Conservation (phyloP, 495 filamentous ascomycete species). For the Margaritispora aquatica region DNA sequence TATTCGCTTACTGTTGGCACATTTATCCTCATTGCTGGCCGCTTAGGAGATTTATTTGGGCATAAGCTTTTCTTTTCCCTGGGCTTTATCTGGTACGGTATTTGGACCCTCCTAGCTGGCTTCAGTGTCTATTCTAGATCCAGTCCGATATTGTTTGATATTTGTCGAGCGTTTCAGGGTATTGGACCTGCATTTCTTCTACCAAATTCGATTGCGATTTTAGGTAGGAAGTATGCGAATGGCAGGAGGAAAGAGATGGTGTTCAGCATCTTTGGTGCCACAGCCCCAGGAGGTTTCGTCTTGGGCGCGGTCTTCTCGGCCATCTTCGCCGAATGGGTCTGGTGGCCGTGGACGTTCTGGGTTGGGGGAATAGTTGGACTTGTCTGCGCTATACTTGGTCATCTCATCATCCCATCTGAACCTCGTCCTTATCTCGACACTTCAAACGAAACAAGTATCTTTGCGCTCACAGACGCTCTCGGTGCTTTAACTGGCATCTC, state of each 20-base stretch:
- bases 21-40: slow-evolving; percentile 57
- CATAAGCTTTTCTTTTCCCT: slow-evolving; percentile 54
- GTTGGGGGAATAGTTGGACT: slow-evolving; percentile 40
- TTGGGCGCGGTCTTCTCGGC: slow-evolving; percentile 43
- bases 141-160: slow-evolving; percentile 47
- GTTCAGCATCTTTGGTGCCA: slow-evolving; percentile 58
- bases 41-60: slow-evolving; percentile 60
- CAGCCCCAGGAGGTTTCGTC: slow-evolving; percentile 49
- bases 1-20: slow-evolving; percentile 51
- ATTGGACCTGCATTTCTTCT: slow-evolving; percentile 55
- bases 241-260: slow-evolving; percentile 55
- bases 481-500: slow-evolving; percentile 46
- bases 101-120: slow-evolving; percentile 56
- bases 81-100: slow-evolving; percentile 55
- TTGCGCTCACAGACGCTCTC: slow-evolving; percentile 38
- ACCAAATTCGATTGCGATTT: slow-evolving; percentile 57
- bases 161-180: slow-evolving; percentile 54
- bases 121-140: slow-evolving; percentile 31
- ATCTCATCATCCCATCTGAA: slow-evolving; percentile 43
- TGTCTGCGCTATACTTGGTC: slow-evolving; percentile 33
- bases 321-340: slow-evolving; percentile 45
- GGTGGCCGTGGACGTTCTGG: slow-evolving; percentile 69
- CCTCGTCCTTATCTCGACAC: slow-evolving; percentile 17
- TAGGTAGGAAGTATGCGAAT: slow-evolving; percentile 49
- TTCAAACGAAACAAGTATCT: slow-evolving; percentile 13